These are phyloP conservation scores for Cadophora malorum DNA, from an alignment of 2,329 filamentous ascomycete species.

Conservation along the genomic window DNA sequence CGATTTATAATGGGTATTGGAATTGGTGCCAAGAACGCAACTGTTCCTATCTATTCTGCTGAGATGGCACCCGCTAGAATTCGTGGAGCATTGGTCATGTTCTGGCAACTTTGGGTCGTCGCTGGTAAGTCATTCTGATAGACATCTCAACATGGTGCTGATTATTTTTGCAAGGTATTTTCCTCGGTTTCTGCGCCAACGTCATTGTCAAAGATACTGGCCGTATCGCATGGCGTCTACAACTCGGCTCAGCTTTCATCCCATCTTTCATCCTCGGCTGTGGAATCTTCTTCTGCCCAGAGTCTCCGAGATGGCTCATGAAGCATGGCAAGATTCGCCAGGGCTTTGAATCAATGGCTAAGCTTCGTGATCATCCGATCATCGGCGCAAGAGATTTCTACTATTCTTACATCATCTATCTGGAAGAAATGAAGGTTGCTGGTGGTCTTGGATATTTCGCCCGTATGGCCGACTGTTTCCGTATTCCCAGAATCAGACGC, in stretches of 20 bases:
- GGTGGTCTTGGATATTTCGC: conserved; percentile 48
- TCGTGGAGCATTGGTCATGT: conserved; percentile 75
- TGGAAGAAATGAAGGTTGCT: conserved; percentile 62
- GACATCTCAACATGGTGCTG: conserved; percentile 49
- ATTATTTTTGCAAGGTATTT: conserved; percentile 61
- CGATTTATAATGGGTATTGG: conserved; percentile 63
- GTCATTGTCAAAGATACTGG: conserved; percentile 60
- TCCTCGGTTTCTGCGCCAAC: conserved; percentile 50
- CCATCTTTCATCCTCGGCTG: conserved; percentile 62
- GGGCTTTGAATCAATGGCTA: conserved; percentile 64
- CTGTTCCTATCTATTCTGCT: conserved; percentile 57
- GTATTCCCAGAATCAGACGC: conserved; percentile 53
- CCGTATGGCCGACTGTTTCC: conserved; percentile 53
- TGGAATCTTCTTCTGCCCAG: conserved; percentile 70
- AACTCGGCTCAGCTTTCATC: conserved; percentile 69
- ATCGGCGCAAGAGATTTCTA: conserved; percentile 65
- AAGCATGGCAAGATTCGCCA: conserved; percentile 51
- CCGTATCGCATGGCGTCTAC: conserved; percentile 64
- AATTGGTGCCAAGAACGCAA: conserved; percentile 61
- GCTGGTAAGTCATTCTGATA: conserved; percentile 70
- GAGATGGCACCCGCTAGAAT: conserved; percentile 60
- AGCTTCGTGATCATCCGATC: conserved; percentile 67
- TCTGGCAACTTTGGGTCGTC: conserved; percentile 80
- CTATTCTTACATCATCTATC: conserved; percentile 67
- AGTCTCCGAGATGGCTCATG: conserved; percentile 69